Base-by-base conservation (phyloP, 2,329 filamentous ascomycete genomes). In the Nemania bipapillata region DNA sequence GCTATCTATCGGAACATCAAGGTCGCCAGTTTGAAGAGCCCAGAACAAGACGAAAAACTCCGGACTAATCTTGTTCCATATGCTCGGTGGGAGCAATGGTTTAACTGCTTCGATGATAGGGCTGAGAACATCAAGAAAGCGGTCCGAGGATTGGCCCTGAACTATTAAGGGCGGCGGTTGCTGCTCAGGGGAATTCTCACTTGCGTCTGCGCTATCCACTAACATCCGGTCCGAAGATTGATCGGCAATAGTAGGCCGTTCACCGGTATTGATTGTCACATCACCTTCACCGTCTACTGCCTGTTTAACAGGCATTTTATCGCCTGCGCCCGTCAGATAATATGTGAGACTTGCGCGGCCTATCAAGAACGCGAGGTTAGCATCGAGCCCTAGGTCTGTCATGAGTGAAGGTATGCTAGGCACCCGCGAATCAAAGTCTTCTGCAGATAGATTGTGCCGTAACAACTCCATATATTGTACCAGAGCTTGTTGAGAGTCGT, bases 11-110 rank as follows among this genome's bases (percentile, higher is more conserved):
- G 92, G 92, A 71, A 94, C 89, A 65, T 89, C 87, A 65, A 97
- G 84, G 77, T 99, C 95, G 53, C 92, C 90, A 2, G 96, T 86
- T 30, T 93, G 90, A 12, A 97, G 85, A 58, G 94, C 91, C 96
- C 96, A 99, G 81, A 99, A 99, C 0, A 92, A 92, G 50, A 92
- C 89, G 76, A 93, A 97, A 78, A 97, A 95, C 32, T 92, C 89
- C 0, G 93, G 85, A 50, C 89, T 94, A 59, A 97, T 86, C 57
- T 87, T 88, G 11, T 87, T 83, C 85, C 91, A 93, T 4, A 89
- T 86, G 7, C 88, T 86, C 1, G 86, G 80, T 0, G 91, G 87
- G 11, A 93, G 78, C 0, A 87, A 82, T 5, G 83, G 81, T 67
- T 87, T 86, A 20, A 97, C 86, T 32, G 89, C 86, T 8, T 91